These are phyloP conservation scores for Acanthamoeba healyi DNA, from an alignment of 208 protist species.

Conservation along the genomic window DNA sequence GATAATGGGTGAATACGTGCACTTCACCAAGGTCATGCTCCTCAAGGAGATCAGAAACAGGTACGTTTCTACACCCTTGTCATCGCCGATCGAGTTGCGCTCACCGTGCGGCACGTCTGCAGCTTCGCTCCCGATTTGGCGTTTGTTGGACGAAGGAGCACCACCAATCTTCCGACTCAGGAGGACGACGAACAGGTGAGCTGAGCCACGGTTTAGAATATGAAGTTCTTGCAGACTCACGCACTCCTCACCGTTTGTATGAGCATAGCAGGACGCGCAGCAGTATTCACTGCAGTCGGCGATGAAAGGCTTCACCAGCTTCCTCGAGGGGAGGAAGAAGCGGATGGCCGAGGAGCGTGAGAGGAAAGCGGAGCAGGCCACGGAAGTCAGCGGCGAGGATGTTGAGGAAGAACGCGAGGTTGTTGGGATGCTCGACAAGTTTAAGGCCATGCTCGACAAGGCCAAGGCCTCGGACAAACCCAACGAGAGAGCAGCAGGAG, in stretches of 20 bases:
- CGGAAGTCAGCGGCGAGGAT: neutral
- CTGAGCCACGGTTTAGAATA: too few species aligned
- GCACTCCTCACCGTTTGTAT: too few species aligned
- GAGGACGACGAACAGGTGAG: constrained; percentile 46
- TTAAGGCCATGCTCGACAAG: constrained; percentile 38
- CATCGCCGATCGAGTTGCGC: too few species aligned
- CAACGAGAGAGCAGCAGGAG: neutral
- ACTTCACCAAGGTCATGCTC: constrained; percentile 60
- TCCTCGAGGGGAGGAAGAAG: constrained; percentile 31
- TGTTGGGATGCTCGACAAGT: constrained; percentile 49
- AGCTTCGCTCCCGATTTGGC: constrained; percentile 38
- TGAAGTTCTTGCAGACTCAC: too few species aligned
- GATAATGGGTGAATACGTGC: constrained; percentile 58
- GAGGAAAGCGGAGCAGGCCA: neutral
- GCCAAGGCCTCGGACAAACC: neutral
- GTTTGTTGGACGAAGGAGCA: neutral
- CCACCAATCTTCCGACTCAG: neutral
- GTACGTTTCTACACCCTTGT: neutral
- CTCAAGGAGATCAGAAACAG: constrained; percentile 22
- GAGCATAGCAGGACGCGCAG: neutral
- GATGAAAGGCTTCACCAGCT: constrained; percentile 50
- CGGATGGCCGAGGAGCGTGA: constrained; percentile 17
- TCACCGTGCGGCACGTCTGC: neutral
- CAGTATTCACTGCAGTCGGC: constrained; percentile 26
- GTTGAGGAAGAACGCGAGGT: neutral